phyloP scores from a whole-genome alignment of 1,284 basidiomycete species.

The Vanrija humicola region DNA sequence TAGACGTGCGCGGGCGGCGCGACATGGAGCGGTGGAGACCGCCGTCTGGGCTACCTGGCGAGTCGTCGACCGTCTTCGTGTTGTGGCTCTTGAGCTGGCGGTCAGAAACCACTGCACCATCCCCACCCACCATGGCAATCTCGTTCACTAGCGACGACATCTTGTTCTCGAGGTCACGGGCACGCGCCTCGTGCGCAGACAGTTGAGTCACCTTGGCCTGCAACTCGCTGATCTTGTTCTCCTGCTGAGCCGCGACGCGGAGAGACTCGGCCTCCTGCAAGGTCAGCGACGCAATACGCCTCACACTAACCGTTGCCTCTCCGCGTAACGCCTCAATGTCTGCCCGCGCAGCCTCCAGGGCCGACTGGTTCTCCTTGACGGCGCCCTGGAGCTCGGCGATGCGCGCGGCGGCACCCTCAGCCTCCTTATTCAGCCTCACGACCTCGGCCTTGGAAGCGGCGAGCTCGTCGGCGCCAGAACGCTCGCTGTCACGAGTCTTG shows the following conservation, averaged over 20 bases:
- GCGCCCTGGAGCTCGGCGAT: slow-evolving; percentile 83
- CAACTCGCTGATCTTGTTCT: slow-evolving; percentile 32
- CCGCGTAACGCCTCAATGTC: slow-evolving; percentile 80
- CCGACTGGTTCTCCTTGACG: slow-evolving; percentile 76
- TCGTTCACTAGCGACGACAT: slow-evolving; percentile 30
- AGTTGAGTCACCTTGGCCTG: slow-evolving; percentile 9
- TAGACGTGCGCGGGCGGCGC: slow-evolving; percentile 12
- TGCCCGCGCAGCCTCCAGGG: slow-evolving; percentile 83
- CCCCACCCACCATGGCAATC: slow-evolving; percentile 26
- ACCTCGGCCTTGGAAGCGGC: slow-evolving; percentile 61
- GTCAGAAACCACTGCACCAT: neutral
- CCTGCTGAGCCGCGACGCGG: slow-evolving; percentile 38
- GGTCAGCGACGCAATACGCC: too few species aligned
- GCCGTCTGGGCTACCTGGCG: neutral
- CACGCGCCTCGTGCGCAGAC: neutral
- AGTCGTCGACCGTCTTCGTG: neutral
- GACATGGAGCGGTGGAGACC: neutral
- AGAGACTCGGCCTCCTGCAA: slow-evolving; percentile 30
- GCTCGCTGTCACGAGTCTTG: slow-evolving; percentile 73
- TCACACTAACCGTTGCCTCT: slow-evolving; percentile 55
- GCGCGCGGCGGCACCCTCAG: slow-evolving; percentile 60
- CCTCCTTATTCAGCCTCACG: slow-evolving; percentile 60
- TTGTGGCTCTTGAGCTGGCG: slow-evolving; percentile 2
- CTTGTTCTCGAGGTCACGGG: slow-evolving; percentile 24
- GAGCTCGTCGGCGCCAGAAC: slow-evolving; percentile 64